Conservation (phyloP, 306 rosid species). For the Vachellia collinsii region DNA sequence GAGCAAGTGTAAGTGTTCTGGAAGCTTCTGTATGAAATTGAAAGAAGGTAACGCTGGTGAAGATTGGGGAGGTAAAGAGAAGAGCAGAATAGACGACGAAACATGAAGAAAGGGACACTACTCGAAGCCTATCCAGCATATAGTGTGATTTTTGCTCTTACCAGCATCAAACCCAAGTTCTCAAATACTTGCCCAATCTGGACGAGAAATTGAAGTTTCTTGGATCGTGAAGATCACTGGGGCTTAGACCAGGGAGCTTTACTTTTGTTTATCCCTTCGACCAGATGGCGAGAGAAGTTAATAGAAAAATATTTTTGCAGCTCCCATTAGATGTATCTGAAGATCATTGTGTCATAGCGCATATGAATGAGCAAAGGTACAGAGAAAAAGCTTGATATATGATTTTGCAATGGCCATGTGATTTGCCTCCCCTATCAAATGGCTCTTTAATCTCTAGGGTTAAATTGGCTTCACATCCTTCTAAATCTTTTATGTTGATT, state of each 20-base stretch:
- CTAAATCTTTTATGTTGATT: too few species aligned
- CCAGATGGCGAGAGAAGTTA: neutral
- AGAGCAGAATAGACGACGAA: conserved; percentile 50
- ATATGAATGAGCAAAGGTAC: neutral
- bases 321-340: neutral
- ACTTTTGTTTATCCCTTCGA: neutral
- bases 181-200: neutral
- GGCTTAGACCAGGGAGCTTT: neutral
- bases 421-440: neutral
- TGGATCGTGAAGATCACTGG: neutral
- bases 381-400: neutral
- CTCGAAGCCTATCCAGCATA: neutral
- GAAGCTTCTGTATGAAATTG: conserved; percentile 25
- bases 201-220: neutral
- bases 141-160: neutral
- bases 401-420: neutral
- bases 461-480: neutral
- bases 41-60: conserved; percentile 23
- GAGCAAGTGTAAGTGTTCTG: conserved; percentile 22
- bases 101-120: conserved; percentile 44
- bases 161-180: neutral
- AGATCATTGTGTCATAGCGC: neutral
- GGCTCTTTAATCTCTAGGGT: neutral
- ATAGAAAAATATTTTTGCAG: neutral
- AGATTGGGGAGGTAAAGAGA: conserved; percentile 37